Conservation (phyloP, 129 eudicot genomes). For the Pulicaria dysenterica region DNA sequence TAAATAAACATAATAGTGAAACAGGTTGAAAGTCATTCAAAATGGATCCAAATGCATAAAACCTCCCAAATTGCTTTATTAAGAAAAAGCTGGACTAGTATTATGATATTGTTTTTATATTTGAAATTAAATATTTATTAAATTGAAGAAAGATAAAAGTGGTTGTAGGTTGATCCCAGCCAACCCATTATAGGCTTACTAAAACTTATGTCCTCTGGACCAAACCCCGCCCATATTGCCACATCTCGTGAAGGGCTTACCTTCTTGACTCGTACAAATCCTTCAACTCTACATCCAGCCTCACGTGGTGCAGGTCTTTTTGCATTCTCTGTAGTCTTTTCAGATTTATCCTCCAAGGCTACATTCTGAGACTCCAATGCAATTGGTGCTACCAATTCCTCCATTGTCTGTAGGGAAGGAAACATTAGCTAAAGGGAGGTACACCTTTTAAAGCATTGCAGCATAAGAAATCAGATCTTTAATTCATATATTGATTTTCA, state of each 20-base stretch:
- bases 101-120: neutral
- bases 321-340: conserved; percentile 32
- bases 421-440: conserved; percentile 10
- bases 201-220: neutral
- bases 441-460: neutral
- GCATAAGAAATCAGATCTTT: conserved; percentile 1
- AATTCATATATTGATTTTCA: conserved; percentile 3
- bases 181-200: neutral
- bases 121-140: neutral
- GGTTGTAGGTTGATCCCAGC: neutral
- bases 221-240: neutral
- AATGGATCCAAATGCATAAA: neutral
- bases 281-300: conserved; percentile 97
- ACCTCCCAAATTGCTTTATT: neutral
- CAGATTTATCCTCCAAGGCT: conserved; percentile 56
- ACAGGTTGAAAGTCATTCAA: neutral
- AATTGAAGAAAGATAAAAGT: neutral
- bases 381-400: conserved; percentile 72
- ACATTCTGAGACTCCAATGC: conserved; percentile 48
- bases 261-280: conserved; percentile 88
- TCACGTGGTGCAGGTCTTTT: conserved; percentile 83
- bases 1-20: neutral
- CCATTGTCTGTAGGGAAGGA: conserved; percentile 65
- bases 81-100: neutral
- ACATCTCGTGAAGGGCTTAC: conserved; percentile 35